phyloP scores from a whole-genome alignment of 75 land plant species.

The Pinus taeda region DNA sequence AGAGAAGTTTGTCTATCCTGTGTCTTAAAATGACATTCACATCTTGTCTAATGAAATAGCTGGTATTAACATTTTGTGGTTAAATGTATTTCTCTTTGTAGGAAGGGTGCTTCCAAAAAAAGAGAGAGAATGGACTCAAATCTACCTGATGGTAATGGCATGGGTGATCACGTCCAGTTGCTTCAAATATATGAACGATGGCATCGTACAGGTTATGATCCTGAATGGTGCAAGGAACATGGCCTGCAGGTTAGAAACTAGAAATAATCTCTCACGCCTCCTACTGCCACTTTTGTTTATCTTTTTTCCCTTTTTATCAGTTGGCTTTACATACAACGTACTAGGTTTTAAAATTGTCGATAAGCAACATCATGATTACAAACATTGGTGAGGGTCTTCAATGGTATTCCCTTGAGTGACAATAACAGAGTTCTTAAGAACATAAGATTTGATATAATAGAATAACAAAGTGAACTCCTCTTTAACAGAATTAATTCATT shows the following conservation, averaged over 20 bases:
- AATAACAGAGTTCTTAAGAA: not conserved
- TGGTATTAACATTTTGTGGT: not conserved
- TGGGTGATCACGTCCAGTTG: slow-evolving; percentile 94
- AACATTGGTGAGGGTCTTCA: not conserved
- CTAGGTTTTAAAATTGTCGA: not conserved
- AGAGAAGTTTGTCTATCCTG: not conserved
- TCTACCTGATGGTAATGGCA: slow-evolving; percentile 89
- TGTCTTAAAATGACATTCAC: not conserved
- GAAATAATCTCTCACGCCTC: no score
- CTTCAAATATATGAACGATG: slow-evolving; percentile 89
- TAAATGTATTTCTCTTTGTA: slow-evolving; percentile 9
- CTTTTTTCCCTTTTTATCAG: not conserved
- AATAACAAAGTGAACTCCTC: not conserved
- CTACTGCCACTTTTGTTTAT: no score
- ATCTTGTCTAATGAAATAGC: not conserved
- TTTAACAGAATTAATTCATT: no score
- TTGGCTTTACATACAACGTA: not conserved
- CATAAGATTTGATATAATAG: no score
- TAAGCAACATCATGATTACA: not conserved
- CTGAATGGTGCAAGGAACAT: slow-evolving; percentile 74
- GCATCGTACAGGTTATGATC: slow-evolving; percentile 58
- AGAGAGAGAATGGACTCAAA: slow-evolving; percentile 44
- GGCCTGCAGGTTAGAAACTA: slow-evolving; percentile 55
- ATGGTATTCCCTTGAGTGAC: not conserved
- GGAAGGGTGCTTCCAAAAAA: slow-evolving; percentile 61